phyloP scores from a whole-genome alignment of 352 stramenopile genomes.

The Thalassiosira mediterranea region DNA sequence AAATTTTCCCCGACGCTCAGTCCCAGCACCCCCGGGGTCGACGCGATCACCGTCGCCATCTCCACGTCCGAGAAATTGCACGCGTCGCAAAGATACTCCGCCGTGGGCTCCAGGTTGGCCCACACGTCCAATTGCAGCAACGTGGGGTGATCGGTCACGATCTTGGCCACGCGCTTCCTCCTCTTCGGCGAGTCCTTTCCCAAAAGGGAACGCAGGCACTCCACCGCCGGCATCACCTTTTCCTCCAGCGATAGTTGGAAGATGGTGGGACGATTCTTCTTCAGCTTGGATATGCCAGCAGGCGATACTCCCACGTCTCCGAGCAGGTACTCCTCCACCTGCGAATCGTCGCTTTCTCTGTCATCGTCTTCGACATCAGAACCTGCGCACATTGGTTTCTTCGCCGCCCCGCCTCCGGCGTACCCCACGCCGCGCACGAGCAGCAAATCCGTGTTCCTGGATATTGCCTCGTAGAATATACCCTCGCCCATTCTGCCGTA shows the following conservation, averaged over 20 bases:
- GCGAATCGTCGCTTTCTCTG: constrained; percentile 4
- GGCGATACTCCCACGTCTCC: constrained; percentile 40
- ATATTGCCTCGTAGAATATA: constrained; percentile 66
- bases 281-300: constrained; percentile 50
- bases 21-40: constrained; percentile 53
- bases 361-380: background rate
- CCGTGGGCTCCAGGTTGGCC: constrained; percentile 58
- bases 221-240: constrained; percentile 45
- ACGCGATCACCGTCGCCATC: constrained; percentile 47
- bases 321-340: constrained; percentile 55
- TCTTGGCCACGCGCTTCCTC: constrained; percentile 48
- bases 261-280: constrained; percentile 59
- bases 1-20: constrained; percentile 71
- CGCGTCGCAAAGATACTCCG: constrained; percentile 53
- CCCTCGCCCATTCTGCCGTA: constrained; percentile 53
- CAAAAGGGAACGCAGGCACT: constrained; percentile 51
- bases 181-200: constrained; percentile 6
- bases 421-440: constrained; percentile 61
- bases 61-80: constrained; percentile 49
- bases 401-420: background rate
- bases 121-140: constrained; percentile 70
- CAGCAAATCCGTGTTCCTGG: constrained; percentile 64
- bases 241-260: constrained; percentile 63
- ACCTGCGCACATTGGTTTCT: constrained; percentile 1
- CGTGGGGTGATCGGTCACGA: constrained; percentile 57